Percentiles rank a stretch among this genome's conserved stretches.
These are phyloP conservation scores for Hemileccinum impolitum DNA, from an alignment of 768 basidiomycete species.

Conservation along the genomic window DNA sequence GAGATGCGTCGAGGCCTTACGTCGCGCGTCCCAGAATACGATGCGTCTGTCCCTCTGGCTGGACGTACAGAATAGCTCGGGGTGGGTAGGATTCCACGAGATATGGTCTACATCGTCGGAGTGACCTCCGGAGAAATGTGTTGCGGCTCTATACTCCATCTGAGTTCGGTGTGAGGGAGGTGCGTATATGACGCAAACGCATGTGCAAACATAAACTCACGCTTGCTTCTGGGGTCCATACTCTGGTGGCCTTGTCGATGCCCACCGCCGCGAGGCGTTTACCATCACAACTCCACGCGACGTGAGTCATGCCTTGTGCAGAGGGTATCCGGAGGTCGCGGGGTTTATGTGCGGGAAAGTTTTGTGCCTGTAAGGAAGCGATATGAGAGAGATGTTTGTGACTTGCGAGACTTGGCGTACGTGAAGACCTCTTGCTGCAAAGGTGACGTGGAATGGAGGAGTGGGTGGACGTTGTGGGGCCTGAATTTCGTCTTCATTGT, in stretches of 20 bases:
- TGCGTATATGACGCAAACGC: background rate
- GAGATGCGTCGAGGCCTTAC: constrained; percentile 37
- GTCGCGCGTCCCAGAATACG: constrained; percentile 83
- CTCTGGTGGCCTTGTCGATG: constrained; percentile 69
- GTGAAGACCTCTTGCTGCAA: constrained; percentile 67
- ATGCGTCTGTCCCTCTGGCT: constrained; percentile 72
- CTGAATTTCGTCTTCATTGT: constrained; percentile 55
- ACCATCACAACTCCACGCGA: constrained; percentile 84
- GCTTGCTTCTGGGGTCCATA: constrained; percentile 79
- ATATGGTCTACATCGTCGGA: constrained; percentile 78
- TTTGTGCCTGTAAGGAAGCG: constrained; percentile 53
- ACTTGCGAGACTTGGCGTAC: constrained; percentile 38
- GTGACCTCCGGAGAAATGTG: constrained; percentile 66
- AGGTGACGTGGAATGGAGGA: constrained; percentile 70
- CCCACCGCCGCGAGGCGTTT: constrained; percentile 79
- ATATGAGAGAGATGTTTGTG: constrained; percentile 13
- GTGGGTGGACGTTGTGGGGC: constrained; percentile 62
- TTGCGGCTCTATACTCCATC: constrained; percentile 70
- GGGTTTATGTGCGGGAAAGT: constrained; percentile 76
- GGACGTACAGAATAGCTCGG: constrained; percentile 78
- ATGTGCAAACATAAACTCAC: constrained; percentile 40
- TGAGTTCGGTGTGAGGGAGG: constrained; percentile 22
- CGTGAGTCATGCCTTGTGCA: constrained; percentile 64
- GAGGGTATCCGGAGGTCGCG: constrained; percentile 68
- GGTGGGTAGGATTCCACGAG: constrained; percentile 83